Evolutionary conservation across 2,329 filamentous ascomycete species (phyloP), one percentile per base, ranked within the genome.

Genomic region (Grosmannia huntii): DNA sequence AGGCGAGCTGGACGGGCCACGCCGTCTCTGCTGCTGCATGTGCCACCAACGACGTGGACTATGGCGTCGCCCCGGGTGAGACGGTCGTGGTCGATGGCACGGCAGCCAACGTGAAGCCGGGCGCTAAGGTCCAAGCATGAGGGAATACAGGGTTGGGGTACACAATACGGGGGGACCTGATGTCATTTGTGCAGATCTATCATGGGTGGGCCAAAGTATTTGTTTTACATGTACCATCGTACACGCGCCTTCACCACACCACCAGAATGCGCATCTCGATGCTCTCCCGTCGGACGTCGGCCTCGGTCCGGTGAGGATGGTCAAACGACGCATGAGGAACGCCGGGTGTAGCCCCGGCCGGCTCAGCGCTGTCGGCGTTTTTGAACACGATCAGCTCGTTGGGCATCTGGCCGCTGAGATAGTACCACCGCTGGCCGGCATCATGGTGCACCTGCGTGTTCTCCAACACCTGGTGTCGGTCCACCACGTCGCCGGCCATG

Each of bases 361-460:
- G 59, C 53, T 59, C 57, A 2, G 21, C 38, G 28, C 61, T 56
- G 51, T 62, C 61, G 23, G 61, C 61, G 14, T 62, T 62, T 52
- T 64, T 63, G 60, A 64, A 65, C 5, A 64, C 44, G n/a, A 64
- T 12, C 10, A 64, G 52, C 57, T 65, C 64, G 41, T 60, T 49
- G 2, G 60, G 60, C 57, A 60, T 55, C 59, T 65, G 64, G 36
- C 59, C 53, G 4, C 53, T 36, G 19, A 65, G 57, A 25, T 63
- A 65, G 56, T 62, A 65, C 64, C 64, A 65, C 31, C 27, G 48
- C 33, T 65, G 64, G 2, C 36, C 21, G 31, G 50, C 59, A 33
- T 62, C 59, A 57, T 60, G 58, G 55, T 64, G 63, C 16, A 65
- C 57, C 55, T 63, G 63, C 1, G 60, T 63, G 55, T 64, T 65